phyloP scores from a whole-genome alignment of 192 early-diverging fungal genomes.

The Coemansia sp. region DNA sequence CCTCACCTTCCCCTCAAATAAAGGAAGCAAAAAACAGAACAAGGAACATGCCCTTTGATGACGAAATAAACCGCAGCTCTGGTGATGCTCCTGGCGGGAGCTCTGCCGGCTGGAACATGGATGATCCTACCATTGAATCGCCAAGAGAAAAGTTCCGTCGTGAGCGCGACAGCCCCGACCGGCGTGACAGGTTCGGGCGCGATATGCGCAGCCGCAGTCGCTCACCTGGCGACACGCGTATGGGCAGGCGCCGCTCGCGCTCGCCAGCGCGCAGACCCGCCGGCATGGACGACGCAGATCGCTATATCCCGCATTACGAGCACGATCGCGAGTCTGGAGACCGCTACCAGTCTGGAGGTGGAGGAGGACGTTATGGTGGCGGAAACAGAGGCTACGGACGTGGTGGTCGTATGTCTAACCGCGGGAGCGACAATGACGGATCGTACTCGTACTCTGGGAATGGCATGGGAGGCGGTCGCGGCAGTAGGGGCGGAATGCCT shows the following conservation, averaged over 20 bases:
- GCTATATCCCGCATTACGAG: conserved; percentile 85
- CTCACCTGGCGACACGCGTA: conserved; percentile 34
- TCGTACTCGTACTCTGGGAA: conserved; percentile 39
- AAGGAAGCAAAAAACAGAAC: neutral
- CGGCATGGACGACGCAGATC: conserved; percentile 63
- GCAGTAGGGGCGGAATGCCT: conserved; percentile 26
- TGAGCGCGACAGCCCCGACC: conserved; percentile 50
- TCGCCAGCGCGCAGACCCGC: conserved; percentile 38
- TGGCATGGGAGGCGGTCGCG: conserved; percentile 25
- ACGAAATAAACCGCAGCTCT: conserved; percentile 29
- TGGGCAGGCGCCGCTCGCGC: conserved; percentile 42
- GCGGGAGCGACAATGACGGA: conserved; percentile 36
- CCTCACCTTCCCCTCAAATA: neutral
- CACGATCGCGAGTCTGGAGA: conserved; percentile 59
- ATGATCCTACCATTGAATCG: conserved; percentile 16
- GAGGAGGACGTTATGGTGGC: conserved; percentile 29
- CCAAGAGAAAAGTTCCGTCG: conserved; percentile 49
- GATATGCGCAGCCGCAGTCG: conserved; percentile 50
- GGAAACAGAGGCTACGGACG: conserved; percentile 41
- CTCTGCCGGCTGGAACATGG: conserved; percentile 12
- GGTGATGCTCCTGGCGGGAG: conserved; percentile 14
- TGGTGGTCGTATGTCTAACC: conserved; percentile 42
- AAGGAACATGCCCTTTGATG: conserved; percentile 49
- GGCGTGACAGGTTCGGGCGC: conserved; percentile 52
- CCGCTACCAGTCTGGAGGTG: conserved; percentile 45